Base-by-base conservation (phyloP, 1,139 yeast species). In the Hanseniaspora uvarum region DNA sequence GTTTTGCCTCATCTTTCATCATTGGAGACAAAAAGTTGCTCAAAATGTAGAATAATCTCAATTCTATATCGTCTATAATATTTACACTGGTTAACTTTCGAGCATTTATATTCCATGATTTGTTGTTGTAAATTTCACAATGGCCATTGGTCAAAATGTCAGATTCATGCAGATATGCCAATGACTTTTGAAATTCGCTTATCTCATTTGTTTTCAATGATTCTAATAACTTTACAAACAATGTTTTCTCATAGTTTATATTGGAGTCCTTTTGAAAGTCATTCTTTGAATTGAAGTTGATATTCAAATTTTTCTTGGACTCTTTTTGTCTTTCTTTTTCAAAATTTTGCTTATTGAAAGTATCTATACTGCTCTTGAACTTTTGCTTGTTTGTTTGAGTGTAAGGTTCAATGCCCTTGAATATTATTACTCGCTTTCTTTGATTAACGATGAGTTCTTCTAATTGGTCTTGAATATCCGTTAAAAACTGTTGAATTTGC, bases 401-500 rank as follows among this genome's bases (percentile, higher is more conserved):
- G 34, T 36, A 50, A 1, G 53, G 48, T 24, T 50, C 53, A 28
- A 43, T 37, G 6, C 53, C 53, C 30, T 50, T 50, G 19, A 50
- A 50, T 2, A 50, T 37, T 11, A 50, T 24, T 8, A 50, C 37
- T 36, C 28, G 39, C 30, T 50, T 50, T 30, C 34, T 26, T 11
- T 50, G 34, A 12, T 14, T 40, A 3, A 50, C 31, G n/a, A 50
- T 33, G 21, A 36, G 40, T 12, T 50, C 44, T 36, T 41, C 46
- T 8, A 50, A 19, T 28, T 50, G 49, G 26, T 30, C 28, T 37
- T 50, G 53, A 33, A 50, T 28, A 30, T 36, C 53, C 2, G 16
- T 24, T n/a, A 50, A 11, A 37, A 50, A 50, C 21, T 36, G 40
- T n/a, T 36, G 18, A 18, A 50, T 37, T 10, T 28, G 36, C 2